Evolutionary conservation across 352 stramenopile species (phyloP).

Genomic region (Globisporangium acanthophoron): DNA sequence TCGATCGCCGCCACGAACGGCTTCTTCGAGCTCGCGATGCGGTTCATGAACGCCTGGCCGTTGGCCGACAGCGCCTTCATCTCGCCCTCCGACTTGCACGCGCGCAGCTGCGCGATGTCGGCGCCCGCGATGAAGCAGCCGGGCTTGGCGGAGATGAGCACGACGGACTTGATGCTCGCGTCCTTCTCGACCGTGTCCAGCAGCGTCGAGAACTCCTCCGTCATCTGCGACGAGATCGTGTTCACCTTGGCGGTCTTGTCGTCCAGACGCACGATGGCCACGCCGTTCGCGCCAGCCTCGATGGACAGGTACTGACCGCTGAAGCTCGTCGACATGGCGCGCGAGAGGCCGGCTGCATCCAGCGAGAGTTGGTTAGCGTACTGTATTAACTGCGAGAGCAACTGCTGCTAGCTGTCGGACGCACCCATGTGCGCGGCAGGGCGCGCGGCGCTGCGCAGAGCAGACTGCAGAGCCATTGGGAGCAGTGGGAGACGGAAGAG

Average conservation of each 20-base stretch:
- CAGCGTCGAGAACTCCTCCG: slow-evolving; percentile 81
- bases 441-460: slow-evolving; percentile 7
- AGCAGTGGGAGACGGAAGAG: not conserved
- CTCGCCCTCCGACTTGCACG: slow-evolving; percentile 85
- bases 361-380: not conserved
- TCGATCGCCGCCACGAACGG: slow-evolving; percentile 97
- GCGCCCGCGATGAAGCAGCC: slow-evolving; percentile 98
- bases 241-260: slow-evolving; percentile 91
- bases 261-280: slow-evolving; percentile 92
- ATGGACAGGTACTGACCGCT: slow-evolving; percentile 83
- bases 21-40: slow-evolving; percentile 89
- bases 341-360: slow-evolving; percentile 7
- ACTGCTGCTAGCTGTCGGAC: not conserved
- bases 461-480: slow-evolving; percentile 10
- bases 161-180: slow-evolving; percentile 92
- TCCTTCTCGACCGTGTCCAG: slow-evolving; percentile 89
- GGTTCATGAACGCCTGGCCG: slow-evolving; percentile 92
- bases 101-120: slow-evolving; percentile 95
- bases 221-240: slow-evolving; percentile 90
- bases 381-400: not conserved
- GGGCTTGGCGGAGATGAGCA: slow-evolving; percentile 96
- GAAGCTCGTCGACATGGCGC: slow-evolving; percentile 27
- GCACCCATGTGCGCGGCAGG: slow-evolving; percentile 3
- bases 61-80: slow-evolving; percentile 90
- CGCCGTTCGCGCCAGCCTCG: slow-evolving; percentile 80